phyloP scores from a whole-genome alignment of 163 green algal species.

The Chloromonas sp. region DNA sequence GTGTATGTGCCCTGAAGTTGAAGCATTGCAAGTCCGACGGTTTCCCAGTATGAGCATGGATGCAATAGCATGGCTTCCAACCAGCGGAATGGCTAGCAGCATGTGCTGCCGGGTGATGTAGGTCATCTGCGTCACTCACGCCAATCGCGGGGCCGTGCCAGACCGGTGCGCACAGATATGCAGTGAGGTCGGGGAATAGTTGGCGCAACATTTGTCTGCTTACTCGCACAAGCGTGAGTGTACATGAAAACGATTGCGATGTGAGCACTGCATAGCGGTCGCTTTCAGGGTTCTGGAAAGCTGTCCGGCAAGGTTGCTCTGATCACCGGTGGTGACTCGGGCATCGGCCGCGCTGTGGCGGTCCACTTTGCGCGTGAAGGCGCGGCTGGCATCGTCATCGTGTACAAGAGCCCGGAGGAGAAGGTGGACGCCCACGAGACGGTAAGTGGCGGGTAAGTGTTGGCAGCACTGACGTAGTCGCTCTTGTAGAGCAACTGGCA shows the following conservation, averaged over 20 bases:
- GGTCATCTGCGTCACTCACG: no score
- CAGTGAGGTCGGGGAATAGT: no score
- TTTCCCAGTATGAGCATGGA: no score
- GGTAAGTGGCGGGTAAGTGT: not conserved
- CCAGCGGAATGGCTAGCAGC: not conserved
- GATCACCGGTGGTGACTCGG: constrained; percentile 39
- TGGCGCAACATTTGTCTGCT: no score
- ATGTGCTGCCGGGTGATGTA: not conserved
- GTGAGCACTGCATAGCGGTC: no score
- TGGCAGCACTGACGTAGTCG: no score
- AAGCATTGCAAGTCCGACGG: no score
- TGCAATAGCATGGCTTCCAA: not conserved
- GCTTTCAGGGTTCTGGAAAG: constrained; percentile 15
- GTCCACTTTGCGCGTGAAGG: constrained; percentile 27
- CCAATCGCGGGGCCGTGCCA: not conserved
- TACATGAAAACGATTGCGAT: no score
- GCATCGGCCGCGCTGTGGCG: constrained; percentile 43
- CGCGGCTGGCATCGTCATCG: constrained; percentile 3
- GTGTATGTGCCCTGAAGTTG: no score
- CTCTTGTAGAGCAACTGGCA: no score
- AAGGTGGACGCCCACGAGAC: not conserved
- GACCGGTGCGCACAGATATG: not conserved
- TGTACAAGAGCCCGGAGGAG: constrained; percentile 6
- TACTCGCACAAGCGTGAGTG: no score
- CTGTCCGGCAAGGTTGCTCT: constrained; percentile 19